Evolutionary conservation across 306 rosid genomes (phyloP).

Genomic region (Rosa persica): DNA sequence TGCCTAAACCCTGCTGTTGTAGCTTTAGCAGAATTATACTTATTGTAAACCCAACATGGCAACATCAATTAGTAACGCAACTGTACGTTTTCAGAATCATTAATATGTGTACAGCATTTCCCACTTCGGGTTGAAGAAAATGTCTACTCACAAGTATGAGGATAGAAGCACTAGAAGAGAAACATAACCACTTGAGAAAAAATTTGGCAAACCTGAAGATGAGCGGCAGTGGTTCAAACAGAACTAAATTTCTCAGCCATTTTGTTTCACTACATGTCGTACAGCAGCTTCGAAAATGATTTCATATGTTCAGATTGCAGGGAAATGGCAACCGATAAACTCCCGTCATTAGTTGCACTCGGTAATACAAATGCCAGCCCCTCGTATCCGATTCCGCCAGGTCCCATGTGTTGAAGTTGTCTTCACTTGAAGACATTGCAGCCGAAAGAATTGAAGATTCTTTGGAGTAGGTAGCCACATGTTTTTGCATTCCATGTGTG

Average conservation of each 20-base stretch:
- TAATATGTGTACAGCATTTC: constrained; percentile 29
- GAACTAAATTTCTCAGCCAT: too few relatives aligned
- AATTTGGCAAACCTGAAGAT: constrained; percentile 14
- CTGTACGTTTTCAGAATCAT: not conserved
- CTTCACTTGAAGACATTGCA: too few relatives aligned
- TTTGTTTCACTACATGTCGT: constrained; percentile 24
- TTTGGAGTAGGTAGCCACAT: too few relatives aligned
- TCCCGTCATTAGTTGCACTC: constrained; percentile 48
- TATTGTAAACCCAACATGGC: constrained; percentile 1
- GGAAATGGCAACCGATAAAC: constrained; percentile 28
- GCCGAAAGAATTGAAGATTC: too few relatives aligned
- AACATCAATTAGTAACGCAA: constrained; percentile 18
- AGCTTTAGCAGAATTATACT: too few relatives aligned
- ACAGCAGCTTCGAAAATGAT: constrained; percentile 24
- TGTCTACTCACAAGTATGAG: constrained; percentile 17
- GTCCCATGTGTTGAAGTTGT: too few relatives aligned
- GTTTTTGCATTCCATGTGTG: too few relatives aligned
- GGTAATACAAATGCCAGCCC: constrained; percentile 74
- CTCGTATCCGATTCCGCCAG: constrained; percentile 85
- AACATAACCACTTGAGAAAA: constrained; percentile 32
- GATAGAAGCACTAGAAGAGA: constrained; percentile 13
- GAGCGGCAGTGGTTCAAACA: not conserved
- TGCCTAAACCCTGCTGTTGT: too few relatives aligned
- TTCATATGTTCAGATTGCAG: constrained; percentile 30
- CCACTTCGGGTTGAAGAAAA: constrained; percentile 8